A percentile compares a stretch with the other conserved stretches of the same genome.
Evolutionary conservation across 176 grass and related monocot genomes (phyloP).

Genomic region (Miscanthus lutarioriparius): DNA sequence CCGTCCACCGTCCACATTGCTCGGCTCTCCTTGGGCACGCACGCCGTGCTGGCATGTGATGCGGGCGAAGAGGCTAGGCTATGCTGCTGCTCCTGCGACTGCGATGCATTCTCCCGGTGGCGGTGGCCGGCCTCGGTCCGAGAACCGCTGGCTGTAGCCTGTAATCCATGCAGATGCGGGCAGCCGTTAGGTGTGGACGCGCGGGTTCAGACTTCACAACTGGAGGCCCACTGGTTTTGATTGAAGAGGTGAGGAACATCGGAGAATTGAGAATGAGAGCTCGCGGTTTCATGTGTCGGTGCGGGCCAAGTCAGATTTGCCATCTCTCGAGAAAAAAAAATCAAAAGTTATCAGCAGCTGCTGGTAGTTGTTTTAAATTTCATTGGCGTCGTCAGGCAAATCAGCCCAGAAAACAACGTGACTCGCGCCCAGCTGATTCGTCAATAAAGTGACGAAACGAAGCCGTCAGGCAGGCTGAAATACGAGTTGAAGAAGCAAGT

Average conservation of each 20-base stretch:
- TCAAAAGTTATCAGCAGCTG: background rate
- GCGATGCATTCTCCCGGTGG: background rate
- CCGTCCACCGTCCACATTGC: background rate
- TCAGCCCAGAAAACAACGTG: slow-evolving; percentile 15
- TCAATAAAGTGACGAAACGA: background rate
- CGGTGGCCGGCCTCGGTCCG: too few species aligned
- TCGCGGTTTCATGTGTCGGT: background rate
- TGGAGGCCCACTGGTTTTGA: background rate
- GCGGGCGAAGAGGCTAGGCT: background rate
- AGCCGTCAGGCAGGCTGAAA: slow-evolving; percentile 4
- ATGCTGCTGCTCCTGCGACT: background rate
- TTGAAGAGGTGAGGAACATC: slow-evolving; percentile 11
- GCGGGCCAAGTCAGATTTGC: slow-evolving; percentile 2
- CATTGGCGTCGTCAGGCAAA: background rate
- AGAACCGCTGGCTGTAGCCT: background rate
- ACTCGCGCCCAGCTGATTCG: too few species aligned
- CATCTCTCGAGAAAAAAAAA: background rate
- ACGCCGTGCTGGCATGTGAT: background rate
- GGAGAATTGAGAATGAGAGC: background rate
- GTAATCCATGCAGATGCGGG: background rate
- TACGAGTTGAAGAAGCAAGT: background rate
- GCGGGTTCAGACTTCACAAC: background rate
- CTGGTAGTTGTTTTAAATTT: background rate
- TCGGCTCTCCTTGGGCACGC: background rate
- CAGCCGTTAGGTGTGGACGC: background rate